Percentiles rank a stretch among this genome's conserved stretches.
Evolutionary conservation across 495 filamentous ascomycete species (phyloP).

Genomic region (Corynascus novoguineensis): DNA sequence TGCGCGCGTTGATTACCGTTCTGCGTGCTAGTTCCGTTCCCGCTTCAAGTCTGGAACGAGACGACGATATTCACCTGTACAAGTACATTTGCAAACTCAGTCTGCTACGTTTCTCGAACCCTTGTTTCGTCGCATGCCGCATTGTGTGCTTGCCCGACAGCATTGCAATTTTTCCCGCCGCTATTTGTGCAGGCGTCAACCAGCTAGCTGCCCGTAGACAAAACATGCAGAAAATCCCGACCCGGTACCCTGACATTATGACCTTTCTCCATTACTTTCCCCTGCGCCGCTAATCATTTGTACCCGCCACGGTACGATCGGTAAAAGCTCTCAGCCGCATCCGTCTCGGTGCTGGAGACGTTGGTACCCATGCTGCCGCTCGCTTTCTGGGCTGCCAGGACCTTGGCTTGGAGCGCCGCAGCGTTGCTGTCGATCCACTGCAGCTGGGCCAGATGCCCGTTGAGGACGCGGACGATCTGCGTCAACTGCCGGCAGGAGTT

Average conservation of each 20-base stretch:
- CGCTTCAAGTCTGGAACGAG: not conserved
- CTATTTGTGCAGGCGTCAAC: not conserved
- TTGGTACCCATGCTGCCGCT: conserved; percentile 59
- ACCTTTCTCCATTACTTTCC: conserved; percentile 36
- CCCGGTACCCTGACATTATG: conserved; percentile 5
- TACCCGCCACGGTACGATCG: conserved; percentile 63
- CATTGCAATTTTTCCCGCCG: not conserved
- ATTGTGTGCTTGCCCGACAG: not conserved
- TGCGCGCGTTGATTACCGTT: conserved; percentile 2
- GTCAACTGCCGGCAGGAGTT: conserved; percentile 59
- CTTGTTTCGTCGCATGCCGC: not conserved
- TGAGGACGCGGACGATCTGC: conserved; percentile 89
- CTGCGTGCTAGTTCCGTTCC: not conserved
- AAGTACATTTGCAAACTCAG: conserved; percentile 16
- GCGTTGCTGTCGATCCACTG: conserved; percentile 88
- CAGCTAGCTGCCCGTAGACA: not conserved
- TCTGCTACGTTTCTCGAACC: not conserved
- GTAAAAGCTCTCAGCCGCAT: conserved; percentile 76
- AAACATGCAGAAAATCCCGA: conserved; percentile 2
- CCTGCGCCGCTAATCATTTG: conserved; percentile 4
- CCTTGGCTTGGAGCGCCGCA: conserved; percentile 70
- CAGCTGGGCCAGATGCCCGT: conserved; percentile 79
- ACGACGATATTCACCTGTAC: conserved; percentile 15
- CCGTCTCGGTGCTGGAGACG: conserved; percentile 53
- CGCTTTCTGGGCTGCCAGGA: conserved; percentile 69